Evolutionary conservation across 2,329 filamentous ascomycete genomes (phyloP).

Genomic region (Fusarium graminum): DNA sequence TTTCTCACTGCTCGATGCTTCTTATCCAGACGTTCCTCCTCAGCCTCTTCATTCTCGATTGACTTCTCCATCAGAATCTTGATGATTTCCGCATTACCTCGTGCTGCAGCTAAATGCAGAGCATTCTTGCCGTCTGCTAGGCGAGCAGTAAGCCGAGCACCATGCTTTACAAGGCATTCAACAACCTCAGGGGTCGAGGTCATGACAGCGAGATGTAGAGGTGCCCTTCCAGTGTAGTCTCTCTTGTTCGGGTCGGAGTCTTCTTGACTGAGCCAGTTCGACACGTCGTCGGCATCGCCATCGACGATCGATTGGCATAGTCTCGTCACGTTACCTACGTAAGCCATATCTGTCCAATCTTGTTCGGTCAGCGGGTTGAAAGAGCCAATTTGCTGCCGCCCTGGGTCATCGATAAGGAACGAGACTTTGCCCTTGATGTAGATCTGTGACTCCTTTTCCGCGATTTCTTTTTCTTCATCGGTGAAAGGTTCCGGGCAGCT

Average conservation of each 20-base stretch:
- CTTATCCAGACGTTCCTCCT: constrained; percentile 69
- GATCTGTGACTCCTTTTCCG: constrained; percentile 78
- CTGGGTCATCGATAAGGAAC: constrained; percentile 85
- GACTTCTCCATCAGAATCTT: constrained; percentile 80
- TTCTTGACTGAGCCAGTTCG: constrained; percentile 77
- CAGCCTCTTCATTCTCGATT: constrained; percentile 76
- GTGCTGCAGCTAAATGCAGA: constrained; percentile 82
- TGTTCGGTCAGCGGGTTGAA: constrained; percentile 86
- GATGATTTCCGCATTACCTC: constrained; percentile 77
- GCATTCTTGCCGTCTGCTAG: constrained; percentile 84
- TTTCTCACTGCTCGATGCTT: constrained; percentile 56
- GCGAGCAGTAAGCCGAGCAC: constrained; percentile 78
- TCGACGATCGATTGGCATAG: constrained; percentile 87
- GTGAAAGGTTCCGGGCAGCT: constrained; percentile 78
- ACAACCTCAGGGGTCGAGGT: constrained; percentile 78
- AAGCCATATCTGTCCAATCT: constrained; percentile 94
- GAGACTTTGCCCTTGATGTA: constrained; percentile 80
- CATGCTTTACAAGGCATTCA: constrained; percentile 76
- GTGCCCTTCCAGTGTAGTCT: constrained; percentile 83
- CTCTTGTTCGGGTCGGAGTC: constrained; percentile 77
- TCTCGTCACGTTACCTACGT: constrained; percentile 81
- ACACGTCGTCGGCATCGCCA: constrained; percentile 75
- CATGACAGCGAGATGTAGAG: constrained; percentile 80
- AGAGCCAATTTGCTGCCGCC: constrained; percentile 76
- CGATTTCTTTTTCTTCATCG: constrained; percentile 77